Conservation (phyloP, 2,329 filamentous ascomycete species). For the Sporothrix brasiliensis region DNA sequence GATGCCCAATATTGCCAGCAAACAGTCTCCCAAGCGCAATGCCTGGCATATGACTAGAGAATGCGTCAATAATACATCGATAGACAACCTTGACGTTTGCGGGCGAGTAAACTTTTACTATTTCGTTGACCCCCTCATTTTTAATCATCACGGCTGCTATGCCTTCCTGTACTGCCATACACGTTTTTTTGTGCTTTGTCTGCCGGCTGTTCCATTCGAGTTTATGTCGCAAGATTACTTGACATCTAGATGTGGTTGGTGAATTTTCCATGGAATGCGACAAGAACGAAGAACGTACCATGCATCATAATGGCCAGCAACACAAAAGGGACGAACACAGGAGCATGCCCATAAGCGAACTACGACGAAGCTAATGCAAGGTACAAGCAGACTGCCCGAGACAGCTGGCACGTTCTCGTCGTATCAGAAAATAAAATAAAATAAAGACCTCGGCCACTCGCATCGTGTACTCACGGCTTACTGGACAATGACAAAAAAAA, state of each 20-base stretch:
- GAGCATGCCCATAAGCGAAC: too few species aligned
- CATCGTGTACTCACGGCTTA: too few species aligned
- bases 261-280: slow-evolving; percentile 1
- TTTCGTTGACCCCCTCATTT: neutral
- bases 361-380: slow-evolving; percentile 25
- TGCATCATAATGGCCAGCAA: neutral
- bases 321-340: neutral
- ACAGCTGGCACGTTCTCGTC: slow-evolving; percentile 26
- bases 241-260: neutral
- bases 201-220: neutral
- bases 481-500: neutral
- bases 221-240: neutral
- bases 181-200: neutral
- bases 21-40: neutral
- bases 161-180: neutral
- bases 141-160: neutral
- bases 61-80: slow-evolving; percentile 2
- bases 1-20: slow-evolving; percentile 16
- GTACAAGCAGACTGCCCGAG: slow-evolving; percentile 16
- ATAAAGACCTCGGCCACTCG: neutral
- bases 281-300: slow-evolving; percentile 4
- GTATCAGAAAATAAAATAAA: neutral
- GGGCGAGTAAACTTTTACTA: neutral
- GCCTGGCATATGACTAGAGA: neutral
- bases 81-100: neutral